Conservation (phyloP, 306 rosid genomes). For the Pterocarpus macrocarpus region DNA sequence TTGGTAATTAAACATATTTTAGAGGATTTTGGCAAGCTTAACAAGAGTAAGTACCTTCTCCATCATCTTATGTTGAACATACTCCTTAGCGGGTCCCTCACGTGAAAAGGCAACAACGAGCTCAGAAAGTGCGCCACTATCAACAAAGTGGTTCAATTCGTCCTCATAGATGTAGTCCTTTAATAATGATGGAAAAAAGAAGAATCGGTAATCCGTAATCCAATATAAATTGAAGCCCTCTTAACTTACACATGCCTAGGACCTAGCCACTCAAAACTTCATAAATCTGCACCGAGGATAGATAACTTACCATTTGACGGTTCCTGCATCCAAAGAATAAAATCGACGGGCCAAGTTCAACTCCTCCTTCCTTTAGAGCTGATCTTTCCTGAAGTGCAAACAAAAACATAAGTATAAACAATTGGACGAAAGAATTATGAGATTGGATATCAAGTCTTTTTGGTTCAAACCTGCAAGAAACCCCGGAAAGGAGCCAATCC, state of each 20-base stretch:
- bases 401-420: constrained; percentile 25
- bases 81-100: constrained; percentile 87
- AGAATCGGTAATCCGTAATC: constrained; percentile 1
- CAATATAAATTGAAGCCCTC: not conserved
- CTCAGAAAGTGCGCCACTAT: constrained; percentile 84
- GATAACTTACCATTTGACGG: constrained; percentile 72
- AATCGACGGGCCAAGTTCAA: constrained; percentile 78
- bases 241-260: not conserved
- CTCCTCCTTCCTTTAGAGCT: constrained; percentile 79
- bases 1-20: constrained; percentile 12
- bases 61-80: constrained; percentile 94
- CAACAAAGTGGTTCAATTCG: constrained; percentile 77
- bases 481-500: constrained; percentile 99
- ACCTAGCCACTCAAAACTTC: not conserved
- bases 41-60: constrained; percentile 69
- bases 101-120: constrained; percentile 94
- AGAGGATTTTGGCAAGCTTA: not conserved
- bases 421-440: constrained; percentile 9
- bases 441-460: constrained; percentile 39
- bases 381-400: constrained; percentile 79
- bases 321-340: constrained; percentile 96
- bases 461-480: constrained; percentile 84
- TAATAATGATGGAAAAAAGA: constrained; percentile 17
- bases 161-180: constrained; percentile 96
- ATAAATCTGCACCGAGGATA: constrained; percentile 24